Evolutionary conservation across 192 early-diverging fungal genomes (phyloP).

Genomic region (Coemansia sp.): DNA sequence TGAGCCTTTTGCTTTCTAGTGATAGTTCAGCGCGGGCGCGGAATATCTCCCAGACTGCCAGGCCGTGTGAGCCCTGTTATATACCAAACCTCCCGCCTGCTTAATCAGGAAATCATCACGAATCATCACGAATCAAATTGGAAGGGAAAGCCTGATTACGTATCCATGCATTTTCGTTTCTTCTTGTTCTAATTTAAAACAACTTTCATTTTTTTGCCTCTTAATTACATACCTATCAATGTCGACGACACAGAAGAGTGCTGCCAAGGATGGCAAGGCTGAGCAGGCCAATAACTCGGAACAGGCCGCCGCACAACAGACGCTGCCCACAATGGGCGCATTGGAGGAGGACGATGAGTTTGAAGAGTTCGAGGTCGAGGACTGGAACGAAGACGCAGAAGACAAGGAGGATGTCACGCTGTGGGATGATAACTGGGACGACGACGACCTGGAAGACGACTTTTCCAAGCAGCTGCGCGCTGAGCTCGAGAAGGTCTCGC

Average conservation of each 20-base stretch:
- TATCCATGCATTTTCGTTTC: not conserved
- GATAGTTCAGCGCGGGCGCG: too few species aligned
- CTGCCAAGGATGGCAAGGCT: conserved; percentile 6
- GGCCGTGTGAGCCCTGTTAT: too few species aligned
- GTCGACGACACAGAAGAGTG: conserved; percentile 25
- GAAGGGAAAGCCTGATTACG: too few species aligned
- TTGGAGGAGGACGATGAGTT: conserved; percentile 94
- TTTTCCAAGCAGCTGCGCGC: conserved; percentile 83
- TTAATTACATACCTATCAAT: conserved; percentile 2
- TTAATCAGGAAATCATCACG: too few species aligned
- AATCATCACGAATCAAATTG: too few species aligned
- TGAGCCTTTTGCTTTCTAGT: too few species aligned
- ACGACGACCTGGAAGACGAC: conserved; percentile 87
- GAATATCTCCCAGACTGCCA: too few species aligned
- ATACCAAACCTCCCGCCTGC: too few species aligned
- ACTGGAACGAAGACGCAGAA: conserved; percentile 80
- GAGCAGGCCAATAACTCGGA: conserved; percentile 12
- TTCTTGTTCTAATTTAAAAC: not conserved
- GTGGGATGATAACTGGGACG: conserved; percentile 93
- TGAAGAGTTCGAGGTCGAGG: conserved; percentile 88
- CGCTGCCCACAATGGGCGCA: conserved; percentile 59
- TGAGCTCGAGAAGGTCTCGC: conserved; percentile 38
- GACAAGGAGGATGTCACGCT: conserved; percentile 64
- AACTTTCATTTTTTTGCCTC: not conserved
- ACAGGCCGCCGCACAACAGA: conserved; percentile 10